A percentile compares a stretch with the other conserved stretches of the same genome.
Conservation (phyloP, 345 rosid species). For the Gossypium stocksii region DNA sequence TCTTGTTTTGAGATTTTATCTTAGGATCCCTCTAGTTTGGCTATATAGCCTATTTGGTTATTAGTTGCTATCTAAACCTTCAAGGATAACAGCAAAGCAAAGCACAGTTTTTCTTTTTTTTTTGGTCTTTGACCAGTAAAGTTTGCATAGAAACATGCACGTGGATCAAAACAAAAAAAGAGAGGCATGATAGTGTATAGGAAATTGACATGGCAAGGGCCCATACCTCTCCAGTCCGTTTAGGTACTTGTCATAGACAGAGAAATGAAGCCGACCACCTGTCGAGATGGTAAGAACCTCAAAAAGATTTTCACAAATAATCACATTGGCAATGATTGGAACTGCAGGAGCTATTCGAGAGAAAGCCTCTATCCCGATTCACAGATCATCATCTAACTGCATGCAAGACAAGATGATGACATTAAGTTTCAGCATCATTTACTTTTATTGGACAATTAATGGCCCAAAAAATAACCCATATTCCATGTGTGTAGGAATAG, state of each 20-base stretch:
- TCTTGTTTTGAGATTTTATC: not conserved
- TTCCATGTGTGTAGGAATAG: not conserved
- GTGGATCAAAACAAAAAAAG: not conserved
- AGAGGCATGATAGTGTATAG: not conserved
- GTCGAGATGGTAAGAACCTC: conserved; percentile 65
- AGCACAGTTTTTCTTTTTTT: not conserved
- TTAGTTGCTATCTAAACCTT: not conserved
- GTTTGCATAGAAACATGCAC: not conserved
- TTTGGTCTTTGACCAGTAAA: not conserved
- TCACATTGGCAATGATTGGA: conserved; percentile 76
- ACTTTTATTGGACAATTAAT: not conserved
- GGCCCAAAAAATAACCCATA: not conserved
- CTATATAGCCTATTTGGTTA: not conserved
- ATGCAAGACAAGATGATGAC: conserved; percentile 12
- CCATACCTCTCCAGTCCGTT: conserved; percentile 69
- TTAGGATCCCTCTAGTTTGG: not conserved
- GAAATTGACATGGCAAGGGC: not conserved
- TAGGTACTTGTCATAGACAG: conserved; percentile 73
- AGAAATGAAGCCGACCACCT: conserved; percentile 66
- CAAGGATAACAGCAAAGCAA: not conserved
- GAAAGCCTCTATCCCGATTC: conserved; percentile 83
- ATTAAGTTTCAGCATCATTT: not conserved
- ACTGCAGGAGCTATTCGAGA: conserved; percentile 83
- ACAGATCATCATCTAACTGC: conserved; percentile 68
- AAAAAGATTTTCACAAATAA: conserved; percentile 82